Evolutionary conservation across 2,329 filamentous ascomycete species (phyloP).

Genomic region (Cercospora brassicicola): DNA sequence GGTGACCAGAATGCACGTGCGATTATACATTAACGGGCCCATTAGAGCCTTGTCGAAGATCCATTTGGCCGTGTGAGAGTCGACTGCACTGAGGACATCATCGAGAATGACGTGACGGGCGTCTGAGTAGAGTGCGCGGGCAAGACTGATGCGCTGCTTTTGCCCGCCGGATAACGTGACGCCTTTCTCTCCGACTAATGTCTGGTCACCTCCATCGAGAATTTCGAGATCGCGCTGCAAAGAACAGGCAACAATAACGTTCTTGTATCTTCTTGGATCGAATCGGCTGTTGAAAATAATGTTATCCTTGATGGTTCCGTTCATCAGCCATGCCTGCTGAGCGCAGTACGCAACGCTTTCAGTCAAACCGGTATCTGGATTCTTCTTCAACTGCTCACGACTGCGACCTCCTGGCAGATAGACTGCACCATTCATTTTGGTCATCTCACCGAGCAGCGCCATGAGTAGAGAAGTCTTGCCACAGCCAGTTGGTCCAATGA

Average conservation of each 20-base stretch:
- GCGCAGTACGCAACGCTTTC: conserved; percentile 96
- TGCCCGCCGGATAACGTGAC: conserved; percentile 95
- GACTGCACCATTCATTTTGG: conserved; percentile 73
- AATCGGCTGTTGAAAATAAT: conserved; percentile 84
- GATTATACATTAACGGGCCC: conserved; percentile 80
- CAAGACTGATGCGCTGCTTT: conserved; percentile 94
- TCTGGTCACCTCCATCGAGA: conserved; percentile 87
- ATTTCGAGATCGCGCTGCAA: conserved; percentile 89
- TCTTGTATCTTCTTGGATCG: conserved; percentile 78
- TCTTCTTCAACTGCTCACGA: conserved; percentile 77
- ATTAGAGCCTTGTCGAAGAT: conserved; percentile 93
- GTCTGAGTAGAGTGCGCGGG: conserved; percentile 95
- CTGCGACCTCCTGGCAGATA: conserved; percentile 82
- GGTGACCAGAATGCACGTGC: conserved; percentile 92
- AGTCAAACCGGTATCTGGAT: conserved; percentile 81
- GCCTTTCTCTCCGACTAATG: conserved; percentile 92
- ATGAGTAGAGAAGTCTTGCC: conserved; percentile 96
- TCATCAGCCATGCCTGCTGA: conserved; percentile 95
- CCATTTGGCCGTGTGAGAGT: conserved; percentile 96
- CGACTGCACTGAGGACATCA: conserved; percentile 93
- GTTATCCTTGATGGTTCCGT: conserved; percentile 92
- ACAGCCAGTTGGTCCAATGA: conserved; percentile 88
- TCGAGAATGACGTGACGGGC: conserved; percentile 88
- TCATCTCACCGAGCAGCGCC: conserved; percentile 97
- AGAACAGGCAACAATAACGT: conserved; percentile 87